Base-by-base conservation (phyloP, 148 eudicot species). In the Vaccinium corymbosum region DNA sequence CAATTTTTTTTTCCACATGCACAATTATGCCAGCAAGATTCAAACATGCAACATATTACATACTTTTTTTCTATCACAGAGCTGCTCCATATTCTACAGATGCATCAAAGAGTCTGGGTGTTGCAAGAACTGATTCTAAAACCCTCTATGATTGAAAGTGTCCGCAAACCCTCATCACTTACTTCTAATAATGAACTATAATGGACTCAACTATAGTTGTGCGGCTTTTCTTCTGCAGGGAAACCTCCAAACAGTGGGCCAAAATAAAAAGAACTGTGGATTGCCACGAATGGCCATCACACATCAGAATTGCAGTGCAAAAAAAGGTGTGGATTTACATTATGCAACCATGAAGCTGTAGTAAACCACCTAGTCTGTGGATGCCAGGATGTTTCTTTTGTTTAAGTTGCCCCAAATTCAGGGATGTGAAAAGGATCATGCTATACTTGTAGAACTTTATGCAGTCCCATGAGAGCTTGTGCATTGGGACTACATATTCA, bases 121-220 rank as follows among this genome's bases (percentile, higher is more conserved):
- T 76, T 76, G 29, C 57, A 76, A 75, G 57, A 76, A 38, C 49
- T 76, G 80, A 50, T 76, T 76, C 57, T 19, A 50, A 59, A 46
- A 50, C 48, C 13, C 35, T 22, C 20, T 76, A 13, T 76, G 16
- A 22, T 50, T 76, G 32, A 12, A 76, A 50, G 32, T n/a, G 57
- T 76, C 22, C 27, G 2, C 14, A 50, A 7, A 76, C 50, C 57
- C 57, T 76, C 52, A 49, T 76, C 6, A 13, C 51, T 74, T 74
- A 74, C 20, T 22, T 76, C 16, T 29, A 50, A 76, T n/a, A 19
- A 16, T 76, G 20, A 76, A 20, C 7, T 49, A 49, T n/a, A 19
- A 76, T 48, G 55, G 27, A 46, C 79, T 20, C 20, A 46, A 75
- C 15, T 20, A 15, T 19, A 20, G 27, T 17, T 46, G 10, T 46